Evolutionary conservation across 164 flowering plant genomes (phyloP), one percentile per base, ranked within the genome.

Genomic region (Taxillus chinensis): DNA sequence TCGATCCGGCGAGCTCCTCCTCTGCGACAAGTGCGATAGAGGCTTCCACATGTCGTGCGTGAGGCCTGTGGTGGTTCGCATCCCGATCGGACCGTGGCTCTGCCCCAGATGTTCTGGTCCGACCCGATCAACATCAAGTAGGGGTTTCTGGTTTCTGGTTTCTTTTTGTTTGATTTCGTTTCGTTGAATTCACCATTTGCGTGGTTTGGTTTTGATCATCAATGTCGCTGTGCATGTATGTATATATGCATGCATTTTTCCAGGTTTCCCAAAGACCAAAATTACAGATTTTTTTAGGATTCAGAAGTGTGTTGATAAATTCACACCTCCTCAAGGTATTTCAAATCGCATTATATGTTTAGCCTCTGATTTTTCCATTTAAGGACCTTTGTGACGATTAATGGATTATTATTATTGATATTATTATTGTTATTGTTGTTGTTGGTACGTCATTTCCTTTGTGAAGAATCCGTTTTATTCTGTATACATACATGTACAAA

Each of bases 1-100:
- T 3, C 57, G 62, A 8, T 69, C 68, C 9, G 81, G 72, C 3
- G 84, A 85, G 82, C 72, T 85, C 61, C 71, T 87, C 3, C 69
- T 85, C 7, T 87, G 95, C 59, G 90, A 85, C 54, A 72, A 71
- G 63, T 87, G 95, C 66, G 83, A 79, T 51, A 64, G 45, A 27
- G 90, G 93, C 12, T 83, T 74, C 59, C 95, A 87, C 66, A 79
- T 83, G 76, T 57, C 60, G 45, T 87, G 95, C 58, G 58, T 82
- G 16, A 65, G 86, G n/a, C 95, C 95, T 37, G 77, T 87, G 60
- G 78, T 82, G 10, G 85, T 63, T 7, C 58, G 82, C 3, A 71
- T 87, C 46, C 90, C 90, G 5, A 78, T 66, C 15, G 89, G 89
- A 12, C 55, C 80, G 7, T 87, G 95, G 95, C 57, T 74, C 42